Evolutionary conservation across 768 basidiomycete species (phyloP).

Genomic region (Crepidotus variabilis): DNA sequence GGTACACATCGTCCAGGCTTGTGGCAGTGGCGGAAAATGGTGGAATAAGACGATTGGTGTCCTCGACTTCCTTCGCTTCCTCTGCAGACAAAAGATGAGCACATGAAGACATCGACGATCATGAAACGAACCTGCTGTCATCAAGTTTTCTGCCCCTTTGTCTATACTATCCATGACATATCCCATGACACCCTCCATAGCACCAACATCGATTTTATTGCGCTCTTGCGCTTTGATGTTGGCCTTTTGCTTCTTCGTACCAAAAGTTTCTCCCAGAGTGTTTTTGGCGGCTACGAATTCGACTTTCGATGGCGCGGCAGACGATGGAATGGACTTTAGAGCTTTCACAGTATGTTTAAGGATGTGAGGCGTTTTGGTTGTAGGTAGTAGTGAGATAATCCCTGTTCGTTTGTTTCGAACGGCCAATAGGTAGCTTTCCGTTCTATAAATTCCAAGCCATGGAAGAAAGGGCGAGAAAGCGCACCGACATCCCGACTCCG

Average conservation of each 20-base stretch:
- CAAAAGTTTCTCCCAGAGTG: slow-evolving; percentile 88
- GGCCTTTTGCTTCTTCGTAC: slow-evolving; percentile 90
- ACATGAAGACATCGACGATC: not conserved
- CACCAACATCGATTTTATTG: slow-evolving; percentile 83
- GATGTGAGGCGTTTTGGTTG: slow-evolving; percentile 62
- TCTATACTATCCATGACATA: slow-evolving; percentile 84
- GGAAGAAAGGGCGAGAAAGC: slow-evolving; percentile 18
- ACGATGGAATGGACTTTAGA: slow-evolving; percentile 59
- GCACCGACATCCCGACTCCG: slow-evolving; percentile 66
- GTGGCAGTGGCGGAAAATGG: slow-evolving; percentile 62
- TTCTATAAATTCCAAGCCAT: not conserved
- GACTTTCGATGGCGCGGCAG: slow-evolving; percentile 43
- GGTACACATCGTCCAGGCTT: slow-evolving; percentile 71
- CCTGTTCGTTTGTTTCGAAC: slow-evolving; percentile 76
- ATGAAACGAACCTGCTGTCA: slow-evolving; percentile 56
- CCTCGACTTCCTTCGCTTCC: slow-evolving; percentile 59
- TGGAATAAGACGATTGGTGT: slow-evolving; percentile 73
- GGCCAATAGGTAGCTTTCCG: slow-evolving; percentile 78
- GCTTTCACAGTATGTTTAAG: slow-evolving; percentile 80
- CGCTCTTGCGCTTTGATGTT: slow-evolving; percentile 83
- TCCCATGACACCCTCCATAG: slow-evolving; percentile 80
- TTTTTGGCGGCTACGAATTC: slow-evolving; percentile 64
- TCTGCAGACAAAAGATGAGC: slow-evolving; percentile 36
- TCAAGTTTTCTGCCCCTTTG: slow-evolving; percentile 62
- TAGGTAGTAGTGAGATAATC: slow-evolving; percentile 63